Conservation (phyloP, 371 early-diverging fungal genomes). For the Cokeromyces recurvatus region DNA sequence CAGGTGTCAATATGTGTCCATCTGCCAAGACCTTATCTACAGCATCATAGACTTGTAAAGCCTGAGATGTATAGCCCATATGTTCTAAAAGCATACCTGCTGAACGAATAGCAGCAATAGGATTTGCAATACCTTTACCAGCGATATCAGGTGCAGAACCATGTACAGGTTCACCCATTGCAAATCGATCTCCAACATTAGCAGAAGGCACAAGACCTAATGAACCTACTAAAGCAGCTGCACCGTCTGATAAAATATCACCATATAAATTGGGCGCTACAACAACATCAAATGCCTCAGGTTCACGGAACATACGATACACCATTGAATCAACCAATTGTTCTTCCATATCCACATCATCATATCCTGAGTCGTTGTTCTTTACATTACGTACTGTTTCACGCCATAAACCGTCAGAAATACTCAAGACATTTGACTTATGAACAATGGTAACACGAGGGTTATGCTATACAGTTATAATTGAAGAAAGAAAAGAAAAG, state of each 20-base stretch:
- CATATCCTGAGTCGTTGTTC: constrained; percentile 50
- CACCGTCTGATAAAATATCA: constrained; percentile 93
- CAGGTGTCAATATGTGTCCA: constrained; percentile 73
- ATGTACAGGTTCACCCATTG: constrained; percentile 94
- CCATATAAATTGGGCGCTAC: constrained; percentile 96
- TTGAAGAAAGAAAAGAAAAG: no score
- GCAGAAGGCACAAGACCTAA: constrained; percentile 93
- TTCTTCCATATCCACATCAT: constrained; percentile 77
- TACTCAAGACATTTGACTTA: constrained; percentile 91
- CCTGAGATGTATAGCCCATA: constrained; percentile 68
- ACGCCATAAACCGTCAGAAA: constrained; percentile 93
- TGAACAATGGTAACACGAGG: constrained; percentile 93
- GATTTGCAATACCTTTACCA: constrained; percentile 92
- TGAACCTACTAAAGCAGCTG: constrained; percentile 92
- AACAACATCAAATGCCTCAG: constrained; percentile 90
- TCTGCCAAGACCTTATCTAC: constrained; percentile 78
- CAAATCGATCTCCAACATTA: constrained; percentile 90
- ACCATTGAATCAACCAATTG: constrained; percentile 97
- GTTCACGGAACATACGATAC: constrained; percentile 94
- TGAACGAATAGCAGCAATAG: constrained; percentile 89
- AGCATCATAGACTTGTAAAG: constrained; percentile 76
- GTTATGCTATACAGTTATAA: constrained; percentile 26
- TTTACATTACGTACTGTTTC: constrained; percentile 79
- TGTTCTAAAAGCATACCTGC: constrained; percentile 88
- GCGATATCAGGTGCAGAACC: constrained; percentile 97